Conservation (phyloP, 2,329 filamentous ascomycete species). For the Sporothrix sp. region DNA sequence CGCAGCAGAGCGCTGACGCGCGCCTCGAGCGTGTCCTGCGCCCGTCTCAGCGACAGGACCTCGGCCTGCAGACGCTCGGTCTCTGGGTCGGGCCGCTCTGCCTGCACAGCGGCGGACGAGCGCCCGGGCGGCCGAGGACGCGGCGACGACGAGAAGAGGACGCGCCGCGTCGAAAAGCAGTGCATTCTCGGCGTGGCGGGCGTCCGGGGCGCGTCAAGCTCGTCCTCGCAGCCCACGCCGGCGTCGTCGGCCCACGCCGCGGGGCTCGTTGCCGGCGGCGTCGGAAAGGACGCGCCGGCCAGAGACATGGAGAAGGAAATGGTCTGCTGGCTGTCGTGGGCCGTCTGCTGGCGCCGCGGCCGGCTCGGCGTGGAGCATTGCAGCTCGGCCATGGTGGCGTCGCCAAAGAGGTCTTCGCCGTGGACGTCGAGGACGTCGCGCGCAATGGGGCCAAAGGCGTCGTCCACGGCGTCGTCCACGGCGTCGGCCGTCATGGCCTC, state of each 20-base stretch:
- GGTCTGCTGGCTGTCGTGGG: constrained; percentile 19
- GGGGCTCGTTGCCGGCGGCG: constrained; percentile 47
- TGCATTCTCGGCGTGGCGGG: constrained; percentile 22
- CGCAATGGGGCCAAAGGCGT: constrained; percentile 25
- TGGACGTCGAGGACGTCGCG: constrained; percentile 22
- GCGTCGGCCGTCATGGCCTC: constrained; percentile 20
- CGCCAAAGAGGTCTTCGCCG: constrained; percentile 34
- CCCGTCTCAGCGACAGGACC: constrained; percentile 37
- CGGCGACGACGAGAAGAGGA: not conserved
- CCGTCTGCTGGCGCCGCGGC: not conserved
- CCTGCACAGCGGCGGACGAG: constrained; percentile 32
- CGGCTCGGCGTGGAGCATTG: constrained; percentile 42
- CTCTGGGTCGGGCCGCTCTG: constrained; percentile 32
- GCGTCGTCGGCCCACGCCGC: constrained; percentile 15
- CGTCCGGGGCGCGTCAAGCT: constrained; percentile 20
- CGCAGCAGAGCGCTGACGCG: constrained; percentile 35
- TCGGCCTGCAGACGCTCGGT: constrained; percentile 36
- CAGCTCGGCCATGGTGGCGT: constrained; percentile 41
- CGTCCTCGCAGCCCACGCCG: not conserved
- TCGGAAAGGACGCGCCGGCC: constrained; percentile 36
- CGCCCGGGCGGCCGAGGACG: not conserved
- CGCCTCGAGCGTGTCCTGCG: constrained; percentile 39
- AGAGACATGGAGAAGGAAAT: constrained; percentile 13
- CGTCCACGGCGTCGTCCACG: constrained; percentile 28
- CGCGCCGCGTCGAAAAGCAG: not conserved